phyloP scores from a whole-genome alignment of 352 stramenopile species.

The Phytopythium aichiense region DNA sequence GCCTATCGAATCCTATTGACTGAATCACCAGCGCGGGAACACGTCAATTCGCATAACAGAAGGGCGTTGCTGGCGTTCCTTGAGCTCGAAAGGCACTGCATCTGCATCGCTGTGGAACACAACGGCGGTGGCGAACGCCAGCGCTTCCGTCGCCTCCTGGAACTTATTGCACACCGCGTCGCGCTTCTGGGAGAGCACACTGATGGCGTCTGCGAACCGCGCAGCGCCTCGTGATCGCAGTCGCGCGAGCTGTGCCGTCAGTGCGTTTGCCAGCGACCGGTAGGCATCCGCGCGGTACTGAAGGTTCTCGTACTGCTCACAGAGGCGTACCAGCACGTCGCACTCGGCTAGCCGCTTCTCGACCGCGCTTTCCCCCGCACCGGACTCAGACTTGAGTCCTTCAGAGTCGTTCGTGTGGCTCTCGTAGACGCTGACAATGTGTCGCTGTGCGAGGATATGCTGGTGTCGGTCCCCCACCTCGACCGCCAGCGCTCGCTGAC shows the following conservation, averaged over 20 bases:
- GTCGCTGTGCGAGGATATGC: conserved; percentile 40
- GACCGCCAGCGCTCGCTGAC: conserved; percentile 38
- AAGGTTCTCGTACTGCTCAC: conserved; percentile 33
- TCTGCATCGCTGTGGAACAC: conserved; percentile 15
- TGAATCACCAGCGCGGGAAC: conserved; percentile 13
- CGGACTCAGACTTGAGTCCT: conserved; percentile 6
- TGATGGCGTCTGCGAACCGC: conserved; percentile 43
- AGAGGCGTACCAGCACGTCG: conserved; percentile 36
- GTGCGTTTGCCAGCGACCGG: conserved; percentile 46
- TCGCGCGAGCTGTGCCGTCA: conserved; percentile 40
- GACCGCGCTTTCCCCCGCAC: conserved; percentile 10
- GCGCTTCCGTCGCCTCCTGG: conserved; percentile 18
- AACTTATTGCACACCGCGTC: conserved; percentile 35
- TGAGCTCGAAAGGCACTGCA: conserved; percentile 11
- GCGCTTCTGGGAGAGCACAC: conserved; percentile 40
- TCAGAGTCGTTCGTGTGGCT: conserved; percentile 18
- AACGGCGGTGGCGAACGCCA: conserved; percentile 18
- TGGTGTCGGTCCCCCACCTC: conserved; percentile 35
- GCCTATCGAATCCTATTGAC: neutral
- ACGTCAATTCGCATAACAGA: conserved; percentile 23
- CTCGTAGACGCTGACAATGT: conserved; percentile 53
- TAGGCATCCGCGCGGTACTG: conserved; percentile 40
- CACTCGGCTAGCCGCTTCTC: conserved; percentile 48
- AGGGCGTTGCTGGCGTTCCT: conserved; percentile 19
- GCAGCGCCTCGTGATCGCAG: conserved; percentile 26